Conservation (phyloP, 148 eudicot species). For the Heliamphora exappendiculata region DNA sequence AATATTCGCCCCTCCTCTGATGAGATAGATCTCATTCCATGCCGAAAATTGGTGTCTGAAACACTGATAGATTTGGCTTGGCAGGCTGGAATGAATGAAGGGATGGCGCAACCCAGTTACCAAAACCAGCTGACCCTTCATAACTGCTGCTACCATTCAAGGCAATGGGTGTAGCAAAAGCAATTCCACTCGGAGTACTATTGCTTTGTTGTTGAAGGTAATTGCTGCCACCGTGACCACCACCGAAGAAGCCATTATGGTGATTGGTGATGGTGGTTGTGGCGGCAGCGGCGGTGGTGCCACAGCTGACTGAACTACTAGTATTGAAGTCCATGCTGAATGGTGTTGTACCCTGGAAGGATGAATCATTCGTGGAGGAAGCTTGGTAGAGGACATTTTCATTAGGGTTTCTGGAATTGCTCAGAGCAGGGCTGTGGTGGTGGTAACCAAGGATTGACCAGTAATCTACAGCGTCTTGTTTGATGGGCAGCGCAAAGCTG, state of each 20-base stretch:
- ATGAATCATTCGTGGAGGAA: not conserved
- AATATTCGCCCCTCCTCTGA: not conserved
- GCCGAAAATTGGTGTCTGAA: constrained; percentile 72
- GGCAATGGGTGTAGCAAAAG: constrained; percentile 22
- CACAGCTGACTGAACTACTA: too few relatives aligned
- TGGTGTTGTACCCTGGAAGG: constrained; percentile 12
- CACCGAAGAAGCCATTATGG: constrained; percentile 23
- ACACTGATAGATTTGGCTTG: constrained; percentile 28
- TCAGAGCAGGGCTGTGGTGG: constrained; percentile 1
- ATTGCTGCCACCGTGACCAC: not conserved
- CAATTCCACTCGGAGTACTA: constrained; percentile 1
- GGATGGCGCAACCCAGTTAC: constrained; percentile 36
- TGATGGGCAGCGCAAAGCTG: constrained; percentile 31
- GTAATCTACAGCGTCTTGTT: constrained; percentile 26
- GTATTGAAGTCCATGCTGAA: constrained; percentile 22
- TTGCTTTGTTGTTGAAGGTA: constrained; percentile 22
- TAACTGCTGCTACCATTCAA: constrained; percentile 12
- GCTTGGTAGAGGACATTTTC: not conserved
- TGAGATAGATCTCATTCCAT: constrained; percentile 37
- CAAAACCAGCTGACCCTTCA: constrained; percentile 19
- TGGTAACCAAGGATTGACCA: constrained; percentile 31
- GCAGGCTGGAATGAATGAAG: constrained; percentile 33
- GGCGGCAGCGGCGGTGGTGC: too few relatives aligned
- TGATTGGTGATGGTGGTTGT: not conserved
- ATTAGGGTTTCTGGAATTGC: not conserved